A percentile compares a stretch with the other conserved stretches of the same genome.
Evolutionary conservation across 805 yeast species (phyloP).

Genomic region (Candida coleopterorum): DNA sequence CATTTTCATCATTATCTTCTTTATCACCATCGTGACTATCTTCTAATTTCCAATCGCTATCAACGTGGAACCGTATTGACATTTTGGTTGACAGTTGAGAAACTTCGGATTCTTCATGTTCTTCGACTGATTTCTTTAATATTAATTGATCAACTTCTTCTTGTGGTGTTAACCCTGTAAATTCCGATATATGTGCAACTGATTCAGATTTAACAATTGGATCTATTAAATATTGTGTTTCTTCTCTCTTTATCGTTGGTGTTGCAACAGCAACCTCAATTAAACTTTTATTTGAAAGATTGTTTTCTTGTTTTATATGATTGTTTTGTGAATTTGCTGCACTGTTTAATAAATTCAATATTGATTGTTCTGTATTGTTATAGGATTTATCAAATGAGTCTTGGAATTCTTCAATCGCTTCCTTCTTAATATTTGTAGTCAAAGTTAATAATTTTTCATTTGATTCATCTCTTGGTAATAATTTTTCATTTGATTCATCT

Average conservation of each 20-base stretch:
- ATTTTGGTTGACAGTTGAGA: constrained; percentile 13
- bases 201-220: background rate
- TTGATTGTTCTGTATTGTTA: constrained; percentile 34
- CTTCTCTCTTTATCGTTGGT: background rate
- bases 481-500: constrained; percentile 6
- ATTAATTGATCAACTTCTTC: constrained; percentile 7
- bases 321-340: constrained; percentile 8
- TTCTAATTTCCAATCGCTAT: constrained; percentile 34
- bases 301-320: background rate
- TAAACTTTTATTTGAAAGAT: background rate
- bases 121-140: background rate
- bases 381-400: constrained; percentile 32
- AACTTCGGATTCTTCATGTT: constrained; percentile 4
- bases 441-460: constrained; percentile 3
- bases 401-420: constrained; percentile 1
- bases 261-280: background rate
- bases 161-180: constrained; percentile 8
- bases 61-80: constrained; percentile 28
- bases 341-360: constrained; percentile 32
- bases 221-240: background rate
- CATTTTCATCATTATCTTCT: constrained; percentile 33
- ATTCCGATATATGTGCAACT: background rate
- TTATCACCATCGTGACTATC: constrained; percentile 36
- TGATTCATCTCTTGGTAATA: background rate
- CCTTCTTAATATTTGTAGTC: constrained; percentile 8